These are phyloP conservation scores for Crepidotus variabilis DNA, from an alignment of 768 basidiomycete species.

Conservation along the genomic window DNA sequence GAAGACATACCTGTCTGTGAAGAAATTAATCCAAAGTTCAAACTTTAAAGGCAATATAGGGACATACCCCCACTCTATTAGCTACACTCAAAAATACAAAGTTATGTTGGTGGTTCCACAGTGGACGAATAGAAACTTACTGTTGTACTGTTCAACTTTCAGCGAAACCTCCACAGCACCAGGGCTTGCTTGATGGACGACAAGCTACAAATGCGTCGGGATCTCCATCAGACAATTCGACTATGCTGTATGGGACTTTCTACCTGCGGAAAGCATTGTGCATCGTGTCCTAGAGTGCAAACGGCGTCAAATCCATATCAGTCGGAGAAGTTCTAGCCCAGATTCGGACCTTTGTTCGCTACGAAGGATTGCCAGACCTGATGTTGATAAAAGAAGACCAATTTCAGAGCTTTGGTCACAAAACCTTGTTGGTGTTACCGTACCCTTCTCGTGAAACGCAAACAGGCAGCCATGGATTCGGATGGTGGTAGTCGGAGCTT, in stretches of 20 bases:
- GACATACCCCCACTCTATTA: conserved; percentile 75
- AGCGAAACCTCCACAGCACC: conserved; percentile 69
- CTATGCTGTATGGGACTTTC: conserved; percentile 11
- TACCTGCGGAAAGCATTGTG: conserved; percentile 77
- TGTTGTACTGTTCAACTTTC: conserved; percentile 70
- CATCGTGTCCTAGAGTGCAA: conserved; percentile 62
- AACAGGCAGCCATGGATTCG: conserved; percentile 55
- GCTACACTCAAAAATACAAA: conserved; percentile 39
- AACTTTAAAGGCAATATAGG: not conserved
- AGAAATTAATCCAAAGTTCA: conserved; percentile 5
- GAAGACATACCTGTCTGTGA: conserved; percentile 1
- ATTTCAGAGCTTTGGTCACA: too few relatives aligned
- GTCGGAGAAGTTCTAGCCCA: not conserved
- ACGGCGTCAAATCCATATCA: conserved; percentile 3
- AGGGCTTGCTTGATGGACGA: conserved; percentile 62
- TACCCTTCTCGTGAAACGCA: conserved; percentile 65
- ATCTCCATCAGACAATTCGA: conserved; percentile 2
- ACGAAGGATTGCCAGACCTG: conserved; percentile 85
- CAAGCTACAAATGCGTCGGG: conserved; percentile 38
- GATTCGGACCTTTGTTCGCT: conserved; percentile 58
- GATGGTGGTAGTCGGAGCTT: too few relatives aligned
- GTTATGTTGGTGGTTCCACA: not conserved
- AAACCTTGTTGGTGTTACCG: not conserved
- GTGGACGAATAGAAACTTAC: conserved; percentile 35
- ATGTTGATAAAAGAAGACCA: too few relatives aligned